These are phyloP conservation scores for Ogataea ramenticola DNA, from an alignment of 805 yeast genomes.

Conservation along the genomic window DNA sequence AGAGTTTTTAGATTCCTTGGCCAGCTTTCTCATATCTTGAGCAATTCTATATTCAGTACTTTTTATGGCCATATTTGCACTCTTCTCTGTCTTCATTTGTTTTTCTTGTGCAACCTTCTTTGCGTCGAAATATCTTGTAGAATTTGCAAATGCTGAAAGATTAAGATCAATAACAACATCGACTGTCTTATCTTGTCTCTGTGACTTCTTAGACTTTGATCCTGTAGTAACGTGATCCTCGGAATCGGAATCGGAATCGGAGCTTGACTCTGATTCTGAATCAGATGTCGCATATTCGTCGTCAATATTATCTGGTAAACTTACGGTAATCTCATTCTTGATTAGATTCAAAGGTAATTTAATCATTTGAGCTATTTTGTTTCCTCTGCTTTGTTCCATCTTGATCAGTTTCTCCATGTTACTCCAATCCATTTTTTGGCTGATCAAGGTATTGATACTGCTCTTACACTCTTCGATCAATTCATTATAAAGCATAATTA, in stretches of 20 bases:
- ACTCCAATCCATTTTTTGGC: constrained; percentile 92
- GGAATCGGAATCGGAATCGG: constrained; percentile 25
- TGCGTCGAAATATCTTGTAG: constrained; percentile 70
- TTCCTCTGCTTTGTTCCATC: constrained; percentile 62
- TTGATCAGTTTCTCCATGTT: constrained; percentile 71
- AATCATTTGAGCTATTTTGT: constrained; percentile 55
- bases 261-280: constrained; percentile 26
- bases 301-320: constrained; percentile 38
- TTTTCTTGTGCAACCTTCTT: constrained; percentile 72
- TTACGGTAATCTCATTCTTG: constrained; percentile 57
- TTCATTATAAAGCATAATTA: constrained; percentile 62
- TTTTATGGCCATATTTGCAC: constrained; percentile 68
- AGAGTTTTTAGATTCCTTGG: constrained; percentile 46
- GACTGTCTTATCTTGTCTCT: constrained; percentile 21
- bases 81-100: constrained; percentile 72
- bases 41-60: constrained; percentile 75
- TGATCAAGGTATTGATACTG: constrained; percentile 58
- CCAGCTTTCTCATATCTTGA: constrained; percentile 60
- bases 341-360: constrained; percentile 62
- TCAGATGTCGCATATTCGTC: constrained; percentile 25
- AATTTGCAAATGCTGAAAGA: constrained; percentile 82
- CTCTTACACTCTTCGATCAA: constrained; percentile 63
- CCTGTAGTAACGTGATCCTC: constrained; percentile 14
- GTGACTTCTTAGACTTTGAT: constrained; percentile 1
- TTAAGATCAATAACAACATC: constrained; percentile 60